phyloP scores from a whole-genome alignment of 441 rosid genomes.

The Populus hybrid region DNA sequence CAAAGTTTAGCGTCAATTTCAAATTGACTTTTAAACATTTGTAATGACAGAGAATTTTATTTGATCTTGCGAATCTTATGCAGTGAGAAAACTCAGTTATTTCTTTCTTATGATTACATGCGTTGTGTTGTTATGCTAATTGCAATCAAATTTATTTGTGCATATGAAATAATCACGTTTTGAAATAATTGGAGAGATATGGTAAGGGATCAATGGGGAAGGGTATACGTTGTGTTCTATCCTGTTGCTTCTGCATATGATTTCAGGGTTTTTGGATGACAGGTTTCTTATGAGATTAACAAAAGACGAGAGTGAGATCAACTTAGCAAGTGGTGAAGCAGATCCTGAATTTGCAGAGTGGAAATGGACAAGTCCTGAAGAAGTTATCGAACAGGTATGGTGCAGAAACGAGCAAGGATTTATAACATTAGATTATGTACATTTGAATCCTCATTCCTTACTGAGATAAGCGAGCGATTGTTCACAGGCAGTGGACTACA shows the following conservation, averaged over 20 bases:
- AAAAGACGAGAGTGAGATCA: slow-evolving; percentile 75
- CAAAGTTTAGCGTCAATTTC: background rate
- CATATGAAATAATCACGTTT: background rate
- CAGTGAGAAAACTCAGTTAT: background rate
- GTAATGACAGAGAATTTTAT: background rate
- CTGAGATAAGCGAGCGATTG: slow-evolving; percentile 2
- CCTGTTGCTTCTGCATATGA: background rate
- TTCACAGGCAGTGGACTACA: slow-evolving; percentile 86
- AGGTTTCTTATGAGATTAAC: slow-evolving; percentile 84
- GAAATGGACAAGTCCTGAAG: slow-evolving; percentile 89
- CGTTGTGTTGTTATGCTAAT: background rate
- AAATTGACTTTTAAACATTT: background rate
- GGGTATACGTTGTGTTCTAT: background rate
- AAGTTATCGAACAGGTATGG: slow-evolving; percentile 74
- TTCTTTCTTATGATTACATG: background rate
- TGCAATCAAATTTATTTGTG: background rate
- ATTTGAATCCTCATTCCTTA: background rate
- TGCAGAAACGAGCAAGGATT: background rate
- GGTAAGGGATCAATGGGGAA: background rate
- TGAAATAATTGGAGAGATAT: background rate
- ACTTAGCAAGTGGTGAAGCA: slow-evolving; percentile 74
- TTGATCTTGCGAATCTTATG: background rate
- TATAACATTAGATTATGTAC: background rate
- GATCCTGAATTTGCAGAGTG: slow-evolving; percentile 93
- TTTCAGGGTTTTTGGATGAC: slow-evolving; percentile 13